phyloP scores from a whole-genome alignment of 2,329 filamentous ascomycete genomes.

The Aspergillus tanneri region DNA sequence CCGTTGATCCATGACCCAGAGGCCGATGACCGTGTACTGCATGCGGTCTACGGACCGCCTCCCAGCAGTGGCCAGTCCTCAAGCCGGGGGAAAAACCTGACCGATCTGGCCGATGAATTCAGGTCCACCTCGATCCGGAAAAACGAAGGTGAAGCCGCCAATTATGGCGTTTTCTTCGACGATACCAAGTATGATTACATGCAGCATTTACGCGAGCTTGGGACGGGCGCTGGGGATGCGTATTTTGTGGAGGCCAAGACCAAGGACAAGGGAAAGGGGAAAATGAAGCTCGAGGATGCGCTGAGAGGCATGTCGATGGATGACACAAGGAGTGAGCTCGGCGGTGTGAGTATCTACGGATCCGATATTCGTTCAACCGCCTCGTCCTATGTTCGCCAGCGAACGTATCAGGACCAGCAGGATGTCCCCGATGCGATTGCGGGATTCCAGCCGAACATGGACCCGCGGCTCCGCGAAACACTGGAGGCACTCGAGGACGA shows the following conservation, averaged over 20 bases:
- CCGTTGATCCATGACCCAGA: slow-evolving; percentile 90
- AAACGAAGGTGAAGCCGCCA: slow-evolving; percentile 95
- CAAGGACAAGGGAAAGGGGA: slow-evolving; percentile 68
- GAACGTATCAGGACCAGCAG: slow-evolving; percentile 89
- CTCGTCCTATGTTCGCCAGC: slow-evolving; percentile 72
- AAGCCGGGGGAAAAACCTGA: slow-evolving; percentile 60
- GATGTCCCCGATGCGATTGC: slow-evolving; percentile 86
- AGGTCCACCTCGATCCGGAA: slow-evolving; percentile 67
- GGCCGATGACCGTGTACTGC: slow-evolving; percentile 87
- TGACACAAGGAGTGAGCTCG: slow-evolving; percentile 33
- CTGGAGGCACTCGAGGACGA: slow-evolving; percentile 94
- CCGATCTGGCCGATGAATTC: slow-evolving; percentile 74
- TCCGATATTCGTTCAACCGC: slow-evolving; percentile 45
- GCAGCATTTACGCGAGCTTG: slow-evolving; percentile 95
- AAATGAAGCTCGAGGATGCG: slow-evolving; percentile 80
- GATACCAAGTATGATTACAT: slow-evolving; percentile 98
- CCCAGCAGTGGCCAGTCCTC: slow-evolving; percentile 28
- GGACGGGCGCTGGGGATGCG: slow-evolving; percentile 65
- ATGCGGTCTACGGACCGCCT: slow-evolving; percentile 56
- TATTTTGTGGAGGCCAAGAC: slow-evolving; percentile 74
- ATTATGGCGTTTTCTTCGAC: slow-evolving; percentile 90
- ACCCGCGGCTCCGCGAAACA: slow-evolving; percentile 84
- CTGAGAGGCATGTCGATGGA: slow-evolving; percentile 59
- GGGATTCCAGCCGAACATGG: slow-evolving; percentile 97
- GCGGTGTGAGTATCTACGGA: slow-evolving; percentile 38